These are phyloP conservation scores for Coelastrella sp. DNA, from an alignment of 139 green algal genomes.

Conservation along the genomic window DNA sequence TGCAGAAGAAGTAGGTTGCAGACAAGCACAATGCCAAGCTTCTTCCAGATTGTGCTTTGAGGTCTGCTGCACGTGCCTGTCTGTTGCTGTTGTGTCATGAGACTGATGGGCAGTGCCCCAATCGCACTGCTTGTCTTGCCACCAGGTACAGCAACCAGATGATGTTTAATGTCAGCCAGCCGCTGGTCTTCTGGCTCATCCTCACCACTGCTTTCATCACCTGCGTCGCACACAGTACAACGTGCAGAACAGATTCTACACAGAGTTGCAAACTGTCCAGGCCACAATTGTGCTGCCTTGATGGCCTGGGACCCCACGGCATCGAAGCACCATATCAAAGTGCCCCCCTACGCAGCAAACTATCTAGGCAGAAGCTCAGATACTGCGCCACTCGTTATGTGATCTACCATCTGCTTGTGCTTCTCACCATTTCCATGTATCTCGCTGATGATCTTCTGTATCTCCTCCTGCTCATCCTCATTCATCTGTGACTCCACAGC, in stretches of 20 bases:
- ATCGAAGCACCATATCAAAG: no score
- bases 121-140: background rate
- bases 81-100: background rate
- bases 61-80: background rate
- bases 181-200: background rate
- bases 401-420: no score
- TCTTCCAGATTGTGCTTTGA: no score
- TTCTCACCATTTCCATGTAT: conserved; percentile 29
- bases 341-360: no score
- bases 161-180: background rate
- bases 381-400: no score
- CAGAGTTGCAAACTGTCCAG: no score
- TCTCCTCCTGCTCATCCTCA: conserved; percentile 37
- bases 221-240: background rate
- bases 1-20: no score
- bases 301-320: no score
- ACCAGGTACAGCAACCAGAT: background rate
- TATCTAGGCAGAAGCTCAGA: no score
- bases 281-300: no score
- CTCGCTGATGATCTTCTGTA: conserved; percentile 48
- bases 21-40: no score
- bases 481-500: background rate
- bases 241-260: no score
- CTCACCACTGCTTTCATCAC: background rate
- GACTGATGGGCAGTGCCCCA: background rate